Percentiles rank a stretch among this genome's conserved stretches.
phyloP scores from a whole-genome alignment of 2,329 filamentous ascomycete genomes.

The Colletotrichum lupini region DNA sequence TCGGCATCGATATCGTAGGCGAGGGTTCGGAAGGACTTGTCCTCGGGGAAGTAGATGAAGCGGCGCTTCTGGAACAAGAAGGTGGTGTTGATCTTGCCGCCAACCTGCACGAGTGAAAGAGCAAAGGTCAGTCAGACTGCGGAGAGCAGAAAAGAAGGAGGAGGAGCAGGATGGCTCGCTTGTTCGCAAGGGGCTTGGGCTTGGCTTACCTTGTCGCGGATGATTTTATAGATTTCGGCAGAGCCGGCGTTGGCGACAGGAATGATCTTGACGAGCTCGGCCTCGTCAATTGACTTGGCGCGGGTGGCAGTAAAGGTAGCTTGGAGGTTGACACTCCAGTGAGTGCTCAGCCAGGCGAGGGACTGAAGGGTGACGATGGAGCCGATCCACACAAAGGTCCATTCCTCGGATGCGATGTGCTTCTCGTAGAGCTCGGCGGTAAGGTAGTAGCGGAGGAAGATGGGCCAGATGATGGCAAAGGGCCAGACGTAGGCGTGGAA shows the following conservation, averaged over 20 bases:
- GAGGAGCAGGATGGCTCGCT: not conserved
- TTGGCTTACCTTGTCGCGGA: constrained; percentile 70
- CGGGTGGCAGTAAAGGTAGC: constrained; percentile 83
- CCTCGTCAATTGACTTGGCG: constrained; percentile 76
- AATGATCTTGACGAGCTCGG: constrained; percentile 90
- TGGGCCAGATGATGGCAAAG: constrained; percentile 90
- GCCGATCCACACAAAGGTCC: constrained; percentile 96
- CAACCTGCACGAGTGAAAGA: constrained; percentile 59
- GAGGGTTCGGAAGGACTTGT: constrained; percentile 82
- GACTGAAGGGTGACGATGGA: constrained; percentile 89
- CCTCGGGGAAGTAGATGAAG: constrained; percentile 83
- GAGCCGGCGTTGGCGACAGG: constrained; percentile 89
- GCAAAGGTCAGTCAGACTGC: not conserved
- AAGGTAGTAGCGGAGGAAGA: constrained; percentile 90
- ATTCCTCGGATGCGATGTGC: constrained; percentile 93
- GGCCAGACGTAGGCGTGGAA: constrained; percentile 94
- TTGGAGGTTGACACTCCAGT: constrained; percentile 94
- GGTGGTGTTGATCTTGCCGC: constrained; percentile 80
- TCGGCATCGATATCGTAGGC: constrained; percentile 86
- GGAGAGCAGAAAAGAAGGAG: not conserved
- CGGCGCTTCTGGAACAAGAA: constrained; percentile 99
- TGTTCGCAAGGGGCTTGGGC: not conserved
- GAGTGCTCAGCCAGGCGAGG: constrained; percentile 92
- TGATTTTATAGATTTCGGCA: constrained; percentile 86
- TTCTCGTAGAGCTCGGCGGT: constrained; percentile 86